phyloP scores from a whole-genome alignment of 331 rosid species.

The Quercus lobata region DNA sequence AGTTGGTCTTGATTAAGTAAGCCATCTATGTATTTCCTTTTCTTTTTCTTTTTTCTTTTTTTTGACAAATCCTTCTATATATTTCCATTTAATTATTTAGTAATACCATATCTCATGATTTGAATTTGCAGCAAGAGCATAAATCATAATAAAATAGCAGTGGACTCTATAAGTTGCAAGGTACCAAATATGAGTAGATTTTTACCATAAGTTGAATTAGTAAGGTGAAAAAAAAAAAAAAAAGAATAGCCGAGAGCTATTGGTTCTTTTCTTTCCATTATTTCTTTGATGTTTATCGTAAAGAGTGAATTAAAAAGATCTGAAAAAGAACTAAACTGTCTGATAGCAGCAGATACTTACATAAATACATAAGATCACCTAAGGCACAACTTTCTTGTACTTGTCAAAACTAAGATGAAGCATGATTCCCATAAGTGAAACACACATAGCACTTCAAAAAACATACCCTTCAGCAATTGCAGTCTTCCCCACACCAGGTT shows the following conservation, averaged over 20 bases:
- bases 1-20: background rate
- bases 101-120: background rate
- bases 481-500: constrained; percentile 99
- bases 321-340: background rate
- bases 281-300: background rate
- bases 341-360: background rate
- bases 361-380: background rate
- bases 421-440: background rate
- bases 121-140: background rate
- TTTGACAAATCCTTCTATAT: too few relatives aligned
- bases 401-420: background rate
- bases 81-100: too few relatives aligned
- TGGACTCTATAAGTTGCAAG: background rate
- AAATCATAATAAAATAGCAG: background rate
- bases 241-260: background rate
- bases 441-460: background rate
- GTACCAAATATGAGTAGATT: too few relatives aligned
- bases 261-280: background rate
- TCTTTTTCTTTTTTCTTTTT: background rate
- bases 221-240: too few relatives aligned
- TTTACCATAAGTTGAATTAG: too few relatives aligned
- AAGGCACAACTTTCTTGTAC: background rate
- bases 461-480: constrained; percentile 99
- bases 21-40: background rate
- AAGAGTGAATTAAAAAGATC: background rate